A percentile compares a stretch with the other conserved stretches of the same genome.
phyloP scores from a whole-genome alignment of 176 grass and related monocot species.

The Oryza rufipogon region DNA sequence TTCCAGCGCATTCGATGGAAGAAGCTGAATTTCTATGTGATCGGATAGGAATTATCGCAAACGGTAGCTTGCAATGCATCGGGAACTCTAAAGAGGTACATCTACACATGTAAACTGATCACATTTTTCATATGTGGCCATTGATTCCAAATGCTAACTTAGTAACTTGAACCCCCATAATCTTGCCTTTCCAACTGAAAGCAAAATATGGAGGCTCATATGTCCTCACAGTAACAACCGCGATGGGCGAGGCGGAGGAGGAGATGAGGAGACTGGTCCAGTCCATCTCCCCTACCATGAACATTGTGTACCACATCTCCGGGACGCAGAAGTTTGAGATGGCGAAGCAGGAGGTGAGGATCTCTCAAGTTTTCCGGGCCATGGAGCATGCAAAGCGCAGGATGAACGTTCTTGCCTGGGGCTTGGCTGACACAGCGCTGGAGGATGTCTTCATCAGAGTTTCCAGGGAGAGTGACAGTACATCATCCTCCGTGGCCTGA shows the following conservation, averaged over 20 bases:
- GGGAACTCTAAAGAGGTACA: conserved; percentile 62
- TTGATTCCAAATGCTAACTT: conserved; percentile 3
- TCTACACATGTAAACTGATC: background rate
- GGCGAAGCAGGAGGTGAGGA: too few species aligned
- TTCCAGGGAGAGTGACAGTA: conserved; percentile 27
- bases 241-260: conserved; percentile 3
- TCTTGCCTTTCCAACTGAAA: conserved; percentile 45
- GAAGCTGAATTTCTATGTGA: conserved; percentile 72
- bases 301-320: conserved; percentile 34
- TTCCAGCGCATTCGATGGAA: conserved; percentile 78
- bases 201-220: conserved; percentile 52
- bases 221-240: conserved; percentile 45
- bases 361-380: too few species aligned
- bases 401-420: conserved; percentile 43
- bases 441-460: conserved; percentile 58
- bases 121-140: background rate
- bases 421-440: conserved; percentile 45
- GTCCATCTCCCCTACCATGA: conserved; percentile 35
- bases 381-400: conserved; percentile 41
- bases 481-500: background rate
- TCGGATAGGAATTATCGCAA: conserved; percentile 53
- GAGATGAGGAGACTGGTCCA: conserved; percentile 31
- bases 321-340: conserved; percentile 65
- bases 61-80: conserved; percentile 59
- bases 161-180: background rate